phyloP scores from a whole-genome alignment of 2,329 filamentous ascomycete genomes.

The Didymellaceae sp. region DNA sequence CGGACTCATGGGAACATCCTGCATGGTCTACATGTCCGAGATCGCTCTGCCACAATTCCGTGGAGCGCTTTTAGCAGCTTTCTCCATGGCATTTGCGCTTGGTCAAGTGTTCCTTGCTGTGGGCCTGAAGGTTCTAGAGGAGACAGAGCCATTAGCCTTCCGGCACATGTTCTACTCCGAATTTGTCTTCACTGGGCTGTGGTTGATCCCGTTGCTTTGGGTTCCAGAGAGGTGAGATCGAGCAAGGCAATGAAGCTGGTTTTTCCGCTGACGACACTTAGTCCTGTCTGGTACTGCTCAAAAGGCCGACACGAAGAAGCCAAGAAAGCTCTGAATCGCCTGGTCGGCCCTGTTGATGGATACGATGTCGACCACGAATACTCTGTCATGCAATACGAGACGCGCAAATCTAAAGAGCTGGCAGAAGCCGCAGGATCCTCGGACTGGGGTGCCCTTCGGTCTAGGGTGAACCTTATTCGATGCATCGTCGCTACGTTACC shows the following conservation, averaged over 20 bases:
- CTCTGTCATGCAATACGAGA: background rate
- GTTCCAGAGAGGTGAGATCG: background rate
- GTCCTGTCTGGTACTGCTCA: background rate
- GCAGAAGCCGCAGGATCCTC: background rate
- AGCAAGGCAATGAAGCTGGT: background rate
- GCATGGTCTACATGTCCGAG: background rate
- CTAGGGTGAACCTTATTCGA: background rate
- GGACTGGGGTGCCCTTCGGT: background rate
- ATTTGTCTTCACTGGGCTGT: background rate
- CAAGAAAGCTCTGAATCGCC: background rate
- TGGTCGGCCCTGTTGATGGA: background rate
- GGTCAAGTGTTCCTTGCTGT: background rate
- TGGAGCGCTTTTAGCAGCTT: background rate
- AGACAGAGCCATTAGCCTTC: background rate
- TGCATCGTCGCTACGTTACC: constrained; percentile 1
- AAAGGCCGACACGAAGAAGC: background rate
- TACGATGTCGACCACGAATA: constrained; percentile 1
- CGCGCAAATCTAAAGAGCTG: background rate
- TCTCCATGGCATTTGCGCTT: background rate
- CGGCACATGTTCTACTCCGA: background rate
- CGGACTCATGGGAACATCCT: background rate
- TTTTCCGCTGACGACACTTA: background rate
- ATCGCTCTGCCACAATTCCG: background rate
- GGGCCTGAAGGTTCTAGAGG: background rate
- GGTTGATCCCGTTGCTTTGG: background rate